Evolutionary conservation across 2,329 filamentous ascomycete species (phyloP).

Genomic region (Pseudogymnoascus sp.): DNA sequence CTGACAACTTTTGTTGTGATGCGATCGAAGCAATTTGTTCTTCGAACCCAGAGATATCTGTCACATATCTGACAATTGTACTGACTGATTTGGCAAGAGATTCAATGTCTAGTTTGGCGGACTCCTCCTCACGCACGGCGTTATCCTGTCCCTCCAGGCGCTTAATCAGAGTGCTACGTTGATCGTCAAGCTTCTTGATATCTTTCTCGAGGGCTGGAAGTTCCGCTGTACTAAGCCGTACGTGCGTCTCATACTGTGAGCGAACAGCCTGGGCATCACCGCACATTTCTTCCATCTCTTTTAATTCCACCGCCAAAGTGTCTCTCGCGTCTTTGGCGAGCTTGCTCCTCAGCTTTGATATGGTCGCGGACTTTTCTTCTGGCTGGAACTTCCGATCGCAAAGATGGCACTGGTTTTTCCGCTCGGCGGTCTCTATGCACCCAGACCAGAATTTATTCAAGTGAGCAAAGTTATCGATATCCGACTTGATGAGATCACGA

Average conservation of each 20-base stretch:
- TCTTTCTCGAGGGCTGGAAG: constrained; percentile 64
- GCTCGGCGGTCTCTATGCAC: constrained; percentile 59
- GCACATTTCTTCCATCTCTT: constrained; percentile 44
- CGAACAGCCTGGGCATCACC: constrained; percentile 56
- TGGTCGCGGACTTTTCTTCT: constrained; percentile 56
- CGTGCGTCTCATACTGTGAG: constrained; percentile 67
- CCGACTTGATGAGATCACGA: constrained; percentile 49
- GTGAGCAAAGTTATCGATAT: constrained; percentile 63
- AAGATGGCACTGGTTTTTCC: constrained; percentile 67
- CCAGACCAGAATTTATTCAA: constrained; percentile 66
- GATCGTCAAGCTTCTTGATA: constrained; percentile 52
- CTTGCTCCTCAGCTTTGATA: constrained; percentile 59
- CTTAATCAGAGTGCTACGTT: constrained; percentile 54
- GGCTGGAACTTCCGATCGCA: constrained; percentile 66
- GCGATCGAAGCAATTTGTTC: constrained; percentile 68
- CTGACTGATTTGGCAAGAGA: constrained; percentile 68
- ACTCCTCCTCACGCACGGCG: constrained; percentile 57
- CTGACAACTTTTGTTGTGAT: constrained; percentile 66
- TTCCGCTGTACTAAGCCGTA: constrained; percentile 60
- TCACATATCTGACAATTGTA: constrained; percentile 65
- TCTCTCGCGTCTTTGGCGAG: constrained; percentile 57
- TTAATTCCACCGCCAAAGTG: constrained; percentile 56
- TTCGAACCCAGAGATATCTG: constrained; percentile 66
- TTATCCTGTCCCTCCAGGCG: constrained; percentile 64
- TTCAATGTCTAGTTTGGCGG: constrained; percentile 66